Conservation (phyloP, 805 yeast species). For the Metschnikowia continentalis region DNA sequence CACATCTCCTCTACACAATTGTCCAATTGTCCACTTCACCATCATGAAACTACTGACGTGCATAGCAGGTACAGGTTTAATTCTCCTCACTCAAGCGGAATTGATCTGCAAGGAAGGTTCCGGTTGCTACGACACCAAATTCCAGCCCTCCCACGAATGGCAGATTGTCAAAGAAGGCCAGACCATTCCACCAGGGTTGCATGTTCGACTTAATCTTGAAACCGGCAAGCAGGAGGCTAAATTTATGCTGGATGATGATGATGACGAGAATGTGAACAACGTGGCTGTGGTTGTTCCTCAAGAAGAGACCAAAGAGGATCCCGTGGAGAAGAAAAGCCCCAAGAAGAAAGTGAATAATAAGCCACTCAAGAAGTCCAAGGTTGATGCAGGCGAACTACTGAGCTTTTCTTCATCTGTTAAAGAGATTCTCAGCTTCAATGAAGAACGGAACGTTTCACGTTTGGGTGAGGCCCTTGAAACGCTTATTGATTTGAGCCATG, state of each 20-base stretch:
- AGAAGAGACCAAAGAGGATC: constrained; percentile 1
- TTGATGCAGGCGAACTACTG: constrained; percentile 16
- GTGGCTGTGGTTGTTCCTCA: constrained; percentile 8
- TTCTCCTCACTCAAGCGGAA: not conserved
- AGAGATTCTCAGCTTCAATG: constrained; percentile 10
- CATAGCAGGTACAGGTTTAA: not conserved
- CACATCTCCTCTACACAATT: not conserved
- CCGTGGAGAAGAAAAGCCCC: not conserved
- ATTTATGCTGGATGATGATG: constrained; percentile 36
- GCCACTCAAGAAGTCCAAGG: constrained; percentile 5
- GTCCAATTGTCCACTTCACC: not conserved
- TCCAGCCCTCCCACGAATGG: constrained; percentile 69
- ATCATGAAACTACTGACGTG: not conserved
- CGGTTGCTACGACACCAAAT: constrained; percentile 59
- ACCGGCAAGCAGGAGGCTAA: constrained; percentile 70
- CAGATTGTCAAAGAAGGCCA: constrained; percentile 66
- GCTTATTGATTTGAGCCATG: constrained; percentile 62
- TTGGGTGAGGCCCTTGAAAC: constrained; percentile 35
- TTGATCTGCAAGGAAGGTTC: constrained; percentile 27
- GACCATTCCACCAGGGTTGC: constrained; percentile 74
- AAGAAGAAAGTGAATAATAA: not conserved
- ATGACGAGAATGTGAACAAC: constrained; percentile 11
- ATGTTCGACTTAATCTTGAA: constrained; percentile 70
- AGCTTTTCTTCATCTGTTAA: constrained; percentile 12
- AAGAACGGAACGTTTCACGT: constrained; percentile 17